Base-by-base conservation (phyloP, 2,329 filamentous ascomycete genomes). In the Fusarium sublunatum region DNA sequence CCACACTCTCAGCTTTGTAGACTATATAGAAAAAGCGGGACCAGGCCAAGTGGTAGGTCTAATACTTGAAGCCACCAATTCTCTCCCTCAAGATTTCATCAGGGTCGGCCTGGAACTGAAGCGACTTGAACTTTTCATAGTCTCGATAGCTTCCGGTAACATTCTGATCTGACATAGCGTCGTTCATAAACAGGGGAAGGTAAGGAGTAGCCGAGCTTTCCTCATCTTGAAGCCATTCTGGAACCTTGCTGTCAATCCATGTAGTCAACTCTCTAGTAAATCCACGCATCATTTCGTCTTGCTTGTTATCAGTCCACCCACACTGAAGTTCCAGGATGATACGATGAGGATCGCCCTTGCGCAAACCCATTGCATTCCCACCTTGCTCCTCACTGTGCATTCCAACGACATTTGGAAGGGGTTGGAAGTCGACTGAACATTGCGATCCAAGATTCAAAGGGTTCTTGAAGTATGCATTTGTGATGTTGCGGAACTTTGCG, bases 381-480 rank as follows among this genome's bases (percentile, higher is more conserved):
- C 60, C 60, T 2, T 47, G 25, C 0, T 49, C 13, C 8, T 64
- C 60, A 1, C 53, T 39, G 1, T 54, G 19, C 6, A 59, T 63
- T 0, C 60, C 59, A 4, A 63, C 46, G 2, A 40, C 22, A 0
- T 39, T 31, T 5, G 60, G 31, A 3, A 63, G 15, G 2, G 60
- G 59, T 4, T 63, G 60, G 28, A 49, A 63, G 15, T 63, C 60
- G 2, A 63, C 59, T 4, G 60, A 63, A 7, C 60, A 63, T 13
- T 63, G 60, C 0, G 60, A 63, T 5, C 38, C 59, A 0, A 63
- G 39, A 1, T 61, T 50, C 2, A 13, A 38, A 1, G 44, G 47
- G 5, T 53, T 47, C 3, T 43, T 41, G 13, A 63, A 59, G 35
- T 63, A 63, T 3, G 7, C 22, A 2, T 4, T 13, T 3, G 59